Evolutionary conservation across 1,139 yeast species (phyloP).

Genomic region (Suhomyces bolitotheri): DNA sequence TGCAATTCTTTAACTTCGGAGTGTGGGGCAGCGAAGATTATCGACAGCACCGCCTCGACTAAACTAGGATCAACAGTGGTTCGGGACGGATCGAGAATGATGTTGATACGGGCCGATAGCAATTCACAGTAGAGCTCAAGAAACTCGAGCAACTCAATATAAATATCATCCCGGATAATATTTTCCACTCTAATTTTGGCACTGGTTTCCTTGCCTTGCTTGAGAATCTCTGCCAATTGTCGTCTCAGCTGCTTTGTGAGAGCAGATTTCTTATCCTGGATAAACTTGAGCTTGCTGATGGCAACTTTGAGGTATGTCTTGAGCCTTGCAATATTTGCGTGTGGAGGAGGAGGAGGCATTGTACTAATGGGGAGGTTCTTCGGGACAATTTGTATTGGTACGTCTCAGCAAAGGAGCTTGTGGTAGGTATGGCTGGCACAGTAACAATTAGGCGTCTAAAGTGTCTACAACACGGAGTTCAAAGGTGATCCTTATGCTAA

Average conservation of each 20-base stretch:
- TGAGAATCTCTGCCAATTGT: slow-evolving; percentile 68
- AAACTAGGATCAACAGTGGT: slow-evolving; percentile 60
- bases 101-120: slow-evolving; percentile 68
- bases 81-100: slow-evolving; percentile 45
- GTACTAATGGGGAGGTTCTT: too few species aligned
- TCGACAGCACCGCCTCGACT: slow-evolving; percentile 71
- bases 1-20: slow-evolving; percentile 75
- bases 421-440: too few species aligned
- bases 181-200: slow-evolving; percentile 86
- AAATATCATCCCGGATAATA: slow-evolving; percentile 80
- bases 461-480: too few species aligned
- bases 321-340: slow-evolving; percentile 46
- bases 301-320: slow-evolving; percentile 80
- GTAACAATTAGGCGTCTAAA: too few species aligned
- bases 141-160: slow-evolving; percentile 76
- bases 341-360: slow-evolving; percentile 28
- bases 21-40: slow-evolving; percentile 69
- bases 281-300: slow-evolving; percentile 71
- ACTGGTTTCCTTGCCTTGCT: slow-evolving; percentile 74
- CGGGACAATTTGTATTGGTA: too few species aligned
- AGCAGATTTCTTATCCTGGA: slow-evolving; percentile 82
- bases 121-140: slow-evolving; percentile 84
- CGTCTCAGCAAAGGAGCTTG: too few species aligned
- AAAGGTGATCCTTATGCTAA: too few species aligned
- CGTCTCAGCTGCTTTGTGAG: slow-evolving; percentile 80